phyloP scores from a whole-genome alignment of 208 protist species.

The Porcisia hertigi region DNA sequence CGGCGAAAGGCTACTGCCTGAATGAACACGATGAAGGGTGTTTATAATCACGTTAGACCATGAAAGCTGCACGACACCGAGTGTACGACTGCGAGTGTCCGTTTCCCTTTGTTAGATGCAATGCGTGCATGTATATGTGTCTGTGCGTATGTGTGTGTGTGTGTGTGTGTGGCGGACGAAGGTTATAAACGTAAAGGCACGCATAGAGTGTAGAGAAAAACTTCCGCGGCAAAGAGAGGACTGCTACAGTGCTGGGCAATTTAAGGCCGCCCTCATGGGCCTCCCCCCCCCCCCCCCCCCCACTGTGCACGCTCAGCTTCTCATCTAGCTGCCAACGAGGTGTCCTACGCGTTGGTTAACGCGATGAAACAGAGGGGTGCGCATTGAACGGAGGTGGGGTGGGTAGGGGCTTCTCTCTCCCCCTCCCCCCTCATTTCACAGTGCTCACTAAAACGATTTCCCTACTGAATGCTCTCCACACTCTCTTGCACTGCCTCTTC shows the following conservation, averaged over 20 bases:
- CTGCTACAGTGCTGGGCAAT: background rate
- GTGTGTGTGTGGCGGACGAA: background rate
- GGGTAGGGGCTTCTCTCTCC: too few relatives aligned
- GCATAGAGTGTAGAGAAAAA: background rate
- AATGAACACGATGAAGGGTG: background rate
- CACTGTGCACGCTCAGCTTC: background rate
- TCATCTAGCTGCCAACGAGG: background rate
- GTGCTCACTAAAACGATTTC: background rate
- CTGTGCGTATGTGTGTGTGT: background rate
- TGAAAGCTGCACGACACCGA: background rate
- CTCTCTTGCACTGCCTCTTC: background rate
- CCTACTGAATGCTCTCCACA: too few relatives aligned
- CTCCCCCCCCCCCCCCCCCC: background rate
- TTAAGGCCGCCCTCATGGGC: background rate
- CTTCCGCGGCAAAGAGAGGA: background rate
- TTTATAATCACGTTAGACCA: background rate
- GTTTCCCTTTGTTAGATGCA: conserved; percentile 1
- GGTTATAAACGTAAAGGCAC: background rate
- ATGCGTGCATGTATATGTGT: background rate
- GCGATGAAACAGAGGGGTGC: background rate
- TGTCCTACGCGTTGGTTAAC: background rate
- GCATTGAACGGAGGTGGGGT: too few relatives aligned
- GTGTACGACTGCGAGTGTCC: background rate
- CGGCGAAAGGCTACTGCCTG: background rate
- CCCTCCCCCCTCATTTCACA: background rate